Conservation (phyloP, 768 basidiomycete genomes). For the Leccinum subtestaceum region DNA sequence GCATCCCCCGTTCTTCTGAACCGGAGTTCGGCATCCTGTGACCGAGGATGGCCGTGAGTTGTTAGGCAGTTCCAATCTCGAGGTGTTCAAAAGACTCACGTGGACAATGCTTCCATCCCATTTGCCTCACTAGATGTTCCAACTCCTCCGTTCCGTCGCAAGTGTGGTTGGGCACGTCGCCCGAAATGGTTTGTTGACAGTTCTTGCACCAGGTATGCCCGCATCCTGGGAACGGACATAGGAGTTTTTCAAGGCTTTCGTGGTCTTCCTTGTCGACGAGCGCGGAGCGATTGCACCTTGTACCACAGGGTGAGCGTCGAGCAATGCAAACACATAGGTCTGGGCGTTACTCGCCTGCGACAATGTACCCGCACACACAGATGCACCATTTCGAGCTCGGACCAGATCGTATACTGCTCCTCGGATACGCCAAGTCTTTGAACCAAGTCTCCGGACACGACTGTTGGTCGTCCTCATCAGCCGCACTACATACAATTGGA, state of each 20-base stretch:
- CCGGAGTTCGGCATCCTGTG: constrained; percentile 43
- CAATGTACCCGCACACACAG: constrained; percentile 46
- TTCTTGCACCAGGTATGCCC: constrained; percentile 56
- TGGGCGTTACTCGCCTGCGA: constrained; percentile 36
- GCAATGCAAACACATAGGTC: background rate
- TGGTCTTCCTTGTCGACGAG: too few species aligned
- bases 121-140: constrained; percentile 43
- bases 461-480: constrained; percentile 27
- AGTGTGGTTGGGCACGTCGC: constrained; percentile 41
- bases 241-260: constrained; percentile 36
- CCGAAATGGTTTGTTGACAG: constrained; percentile 42
- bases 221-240: constrained; percentile 51
- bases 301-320: background rate
- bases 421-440: constrained; percentile 42
- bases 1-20: constrained; percentile 53
- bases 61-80: background rate
- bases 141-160: constrained; percentile 59
- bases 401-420: constrained; percentile 38
- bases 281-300: too few species aligned
- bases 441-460: constrained; percentile 36
- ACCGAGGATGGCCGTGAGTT: background rate
- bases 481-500: background rate
- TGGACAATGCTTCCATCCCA: constrained; percentile 65
- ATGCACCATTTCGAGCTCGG: constrained; percentile 44
- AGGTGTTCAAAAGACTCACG: constrained; percentile 31